Evolutionary conservation across 352 stramenopile species (phyloP), one percentile per base, ranked within the genome.

Genomic region (Chrysophaeum taylorii): DNA sequence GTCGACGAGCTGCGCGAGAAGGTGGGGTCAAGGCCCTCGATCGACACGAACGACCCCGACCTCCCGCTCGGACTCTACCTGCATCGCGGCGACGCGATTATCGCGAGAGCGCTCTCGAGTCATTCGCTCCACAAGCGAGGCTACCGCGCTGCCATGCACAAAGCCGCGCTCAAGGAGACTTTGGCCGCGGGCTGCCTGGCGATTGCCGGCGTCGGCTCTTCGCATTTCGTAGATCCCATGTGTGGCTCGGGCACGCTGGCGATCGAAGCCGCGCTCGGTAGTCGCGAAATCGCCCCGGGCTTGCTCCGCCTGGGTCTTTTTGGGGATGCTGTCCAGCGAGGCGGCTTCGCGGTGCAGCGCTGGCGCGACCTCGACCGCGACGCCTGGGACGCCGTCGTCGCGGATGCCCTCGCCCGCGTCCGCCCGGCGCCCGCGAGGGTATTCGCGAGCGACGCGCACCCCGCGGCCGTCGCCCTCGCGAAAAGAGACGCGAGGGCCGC

Each of bases 211-310:
- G 64, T 77, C 5, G n/a, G n/a, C n/a, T n/a, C n/a, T n/a, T n/a
- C n/a, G n/a, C n/a, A n/a, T n/a, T 64, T 90, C 25, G 54, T 87
- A 5, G 85, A 89, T 78, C 85, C 84, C 0, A 90, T 90, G 82
- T 84, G 81, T 45, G 87, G 87, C 16, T 88, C 81, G 64, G 87
- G 77, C 27, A 90, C 85, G 5, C 73, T 93, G 12, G 53, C 82
- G 15, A 79, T 88, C 16, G 87, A 93, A 72, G 87, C 85, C 15
- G 82, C 82, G 2, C 79, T 93, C 68, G 89, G 92, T 43, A 80
- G 82, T 23, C 73, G 78, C 29, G 73, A 87, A 48, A 70, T 87
- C 66, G 84, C 87, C 12, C 87, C 87, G 16, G 85, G 85, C 38
- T 69, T 92, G 42, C 73, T 81, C 52, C 60, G 82, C n/a, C 79